Conservation (phyloP, 306 rosid genomes). For the Cicer bijugum region DNA sequence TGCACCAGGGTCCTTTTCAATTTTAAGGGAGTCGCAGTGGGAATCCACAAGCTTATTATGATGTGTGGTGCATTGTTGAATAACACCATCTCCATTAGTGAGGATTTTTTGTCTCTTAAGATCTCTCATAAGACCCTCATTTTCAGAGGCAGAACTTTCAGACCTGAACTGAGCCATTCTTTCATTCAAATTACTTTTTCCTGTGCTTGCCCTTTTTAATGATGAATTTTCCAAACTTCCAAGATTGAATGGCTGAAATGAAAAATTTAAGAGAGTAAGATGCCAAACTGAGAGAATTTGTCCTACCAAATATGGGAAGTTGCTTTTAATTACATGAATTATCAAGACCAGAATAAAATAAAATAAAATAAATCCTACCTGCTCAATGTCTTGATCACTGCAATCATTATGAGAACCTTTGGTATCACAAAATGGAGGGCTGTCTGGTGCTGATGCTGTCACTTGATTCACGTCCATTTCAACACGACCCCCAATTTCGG, state of each 20-base stretch:
- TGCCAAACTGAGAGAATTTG: constrained; percentile 3
- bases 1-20: constrained; percentile 41
- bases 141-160: constrained; percentile 61
- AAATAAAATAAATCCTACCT: constrained; percentile 46
- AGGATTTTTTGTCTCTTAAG: constrained; percentile 62
- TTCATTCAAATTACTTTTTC: constrained; percentile 45
- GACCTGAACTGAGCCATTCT: constrained; percentile 49
- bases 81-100: constrained; percentile 35
- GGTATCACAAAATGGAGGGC: constrained; percentile 75
- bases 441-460: constrained; percentile 55
- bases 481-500: constrained; percentile 35
- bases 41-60: constrained; percentile 41
- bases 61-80: constrained; percentile 23
- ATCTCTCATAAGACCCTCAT: constrained; percentile 58
- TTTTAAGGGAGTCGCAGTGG: constrained; percentile 28
- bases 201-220: constrained; percentile 47
- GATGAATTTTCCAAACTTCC: constrained; percentile 56
- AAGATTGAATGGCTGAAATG: constrained; percentile 36
- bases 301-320: neutral
- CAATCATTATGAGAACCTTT: constrained; percentile 75
- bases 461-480: constrained; percentile 59
- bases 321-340: neutral
- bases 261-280: constrained; percentile 14
- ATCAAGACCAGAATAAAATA: neutral
- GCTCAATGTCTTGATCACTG: constrained; percentile 55